phyloP scores from a whole-genome alignment of 257 asterid genomes.

The Craterostigma plantagineum region DNA sequence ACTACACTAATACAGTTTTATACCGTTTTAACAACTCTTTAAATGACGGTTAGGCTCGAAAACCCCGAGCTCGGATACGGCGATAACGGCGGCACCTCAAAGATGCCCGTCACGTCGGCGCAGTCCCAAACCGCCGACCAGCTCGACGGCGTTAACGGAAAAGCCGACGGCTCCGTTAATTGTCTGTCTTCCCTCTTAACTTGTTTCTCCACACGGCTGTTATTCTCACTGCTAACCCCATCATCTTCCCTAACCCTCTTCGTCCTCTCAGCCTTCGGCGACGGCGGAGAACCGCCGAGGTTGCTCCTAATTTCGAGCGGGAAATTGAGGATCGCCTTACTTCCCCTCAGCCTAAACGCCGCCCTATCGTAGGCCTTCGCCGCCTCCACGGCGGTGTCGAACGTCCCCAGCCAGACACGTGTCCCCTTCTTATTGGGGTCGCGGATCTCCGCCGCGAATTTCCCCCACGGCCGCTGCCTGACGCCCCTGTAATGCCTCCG shows the following conservation, averaged over 20 bases:
- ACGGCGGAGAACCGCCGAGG: too few species aligned
- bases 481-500: background rate
- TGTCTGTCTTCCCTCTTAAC: background rate
- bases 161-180: background rate
- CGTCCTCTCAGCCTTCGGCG: background rate
- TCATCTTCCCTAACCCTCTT: background rate
- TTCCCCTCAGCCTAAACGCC: constrained; percentile 5
- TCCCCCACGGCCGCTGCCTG: constrained; percentile 6
- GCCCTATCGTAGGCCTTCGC: constrained; percentile 6
- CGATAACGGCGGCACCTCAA: constrained; percentile 7
- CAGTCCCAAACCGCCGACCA: constrained; percentile 4
- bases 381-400: constrained; percentile 5
- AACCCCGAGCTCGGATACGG: constrained; percentile 1
- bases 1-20: too few species aligned
- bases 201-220: background rate
- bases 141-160: constrained; percentile 2
- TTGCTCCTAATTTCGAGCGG: constrained; percentile 2
- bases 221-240: background rate
- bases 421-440: constrained; percentile 2
- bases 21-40: background rate
- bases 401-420: constrained; percentile 4
- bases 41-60: background rate
- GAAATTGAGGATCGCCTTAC: constrained; percentile 7
- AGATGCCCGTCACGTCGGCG: background rate
- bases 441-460: constrained; percentile 7